Evolutionary conservation across 2,329 filamentous ascomycete genomes (phyloP).

Genomic region (Nigrospora sphaerica): DNA sequence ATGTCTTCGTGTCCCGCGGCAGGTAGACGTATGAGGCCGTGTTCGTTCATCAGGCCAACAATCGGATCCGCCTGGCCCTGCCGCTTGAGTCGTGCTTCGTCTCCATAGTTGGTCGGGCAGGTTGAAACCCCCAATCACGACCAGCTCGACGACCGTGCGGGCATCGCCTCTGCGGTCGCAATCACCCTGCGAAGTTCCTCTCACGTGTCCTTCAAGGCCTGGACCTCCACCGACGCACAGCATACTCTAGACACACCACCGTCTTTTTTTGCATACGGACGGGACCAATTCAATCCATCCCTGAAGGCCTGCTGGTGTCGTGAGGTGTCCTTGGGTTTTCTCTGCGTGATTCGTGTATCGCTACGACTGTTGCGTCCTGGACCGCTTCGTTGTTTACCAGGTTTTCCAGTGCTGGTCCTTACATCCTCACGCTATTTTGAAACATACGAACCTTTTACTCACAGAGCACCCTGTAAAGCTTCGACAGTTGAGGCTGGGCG

Average conservation of each 20-base stretch:
- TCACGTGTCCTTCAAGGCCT: not conserved
- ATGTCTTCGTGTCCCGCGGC: slow-evolving; percentile 25
- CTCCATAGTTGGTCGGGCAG: slow-evolving; percentile 20
- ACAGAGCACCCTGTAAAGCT: too few species aligned
- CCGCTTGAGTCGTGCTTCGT: slow-evolving; percentile 25
- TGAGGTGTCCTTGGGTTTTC: not conserved
- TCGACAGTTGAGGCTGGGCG: not conserved
- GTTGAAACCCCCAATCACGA: not conserved
- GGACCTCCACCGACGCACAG: not conserved
- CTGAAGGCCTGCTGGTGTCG: not conserved
- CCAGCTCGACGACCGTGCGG: not conserved
- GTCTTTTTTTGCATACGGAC: not conserved
- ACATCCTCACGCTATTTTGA: not conserved
- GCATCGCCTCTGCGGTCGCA: not conserved
- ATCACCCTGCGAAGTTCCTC: not conserved
- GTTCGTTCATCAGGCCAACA: slow-evolving; percentile 26
- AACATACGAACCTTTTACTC: not conserved
- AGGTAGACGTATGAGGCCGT: slow-evolving; percentile 24
- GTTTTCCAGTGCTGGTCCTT: not conserved
- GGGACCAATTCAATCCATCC: not conserved
- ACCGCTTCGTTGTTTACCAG: not conserved
- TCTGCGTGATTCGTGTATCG: not conserved
- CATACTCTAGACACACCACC: not conserved
- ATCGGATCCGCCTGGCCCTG: too few species aligned
- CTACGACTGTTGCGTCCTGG: not conserved